A percentile compares a stretch with the other conserved stretches of the same genome.
Evolutionary conservation across 768 basidiomycete species (phyloP).

Genomic region (Xanthoconium stramineum): DNA sequence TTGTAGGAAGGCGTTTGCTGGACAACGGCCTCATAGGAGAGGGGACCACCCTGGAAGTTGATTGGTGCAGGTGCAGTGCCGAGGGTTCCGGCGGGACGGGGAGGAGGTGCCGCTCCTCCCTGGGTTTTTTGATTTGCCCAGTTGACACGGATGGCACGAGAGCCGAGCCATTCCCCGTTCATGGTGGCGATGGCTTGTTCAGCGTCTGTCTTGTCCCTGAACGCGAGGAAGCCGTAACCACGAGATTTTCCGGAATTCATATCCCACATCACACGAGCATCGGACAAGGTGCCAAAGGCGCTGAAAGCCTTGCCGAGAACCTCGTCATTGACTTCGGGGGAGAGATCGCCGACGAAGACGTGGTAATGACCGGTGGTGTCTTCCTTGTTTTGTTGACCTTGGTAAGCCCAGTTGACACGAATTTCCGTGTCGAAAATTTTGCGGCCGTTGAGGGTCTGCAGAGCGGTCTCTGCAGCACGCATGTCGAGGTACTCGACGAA

Average conservation of each 20-base stretch:
- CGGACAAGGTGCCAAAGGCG: conserved; percentile 94
- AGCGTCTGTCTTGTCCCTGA: conserved; percentile 98
- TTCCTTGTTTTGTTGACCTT: conserved; percentile 97
- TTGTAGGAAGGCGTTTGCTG: conserved; percentile 93
- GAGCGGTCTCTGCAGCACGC: conserved; percentile 97
- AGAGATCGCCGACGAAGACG: conserved; percentile 99
- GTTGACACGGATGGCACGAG: conserved; percentile 97
- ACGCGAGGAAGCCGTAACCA: conserved; percentile 97
- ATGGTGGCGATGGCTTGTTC: conserved; percentile 99
- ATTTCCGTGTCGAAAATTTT: conserved; percentile 99
- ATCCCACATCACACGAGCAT: conserved; percentile 99
- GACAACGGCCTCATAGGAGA: conserved; percentile 91
- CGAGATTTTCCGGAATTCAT: conserved; percentile 99
- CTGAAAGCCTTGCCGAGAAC: conserved; percentile 95
- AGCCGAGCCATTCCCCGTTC: conserved; percentile 99
- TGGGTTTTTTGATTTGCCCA: conserved; percentile 99
- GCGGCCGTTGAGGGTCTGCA: conserved; percentile 96
- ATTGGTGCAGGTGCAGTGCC: conserved; percentile 81
- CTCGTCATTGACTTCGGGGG: conserved; percentile 97
- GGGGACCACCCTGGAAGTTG: conserved; percentile 85
- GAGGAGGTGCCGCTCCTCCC: conserved; percentile 39
- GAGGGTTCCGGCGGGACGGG: conserved; percentile 43
- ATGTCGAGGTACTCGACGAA: conserved; percentile 99
- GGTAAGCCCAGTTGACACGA: conserved; percentile 99
- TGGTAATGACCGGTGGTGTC: conserved; percentile 97